phyloP scores from a whole-genome alignment of 2,329 filamentous ascomycete species.

The Fusarium staphyleae region DNA sequence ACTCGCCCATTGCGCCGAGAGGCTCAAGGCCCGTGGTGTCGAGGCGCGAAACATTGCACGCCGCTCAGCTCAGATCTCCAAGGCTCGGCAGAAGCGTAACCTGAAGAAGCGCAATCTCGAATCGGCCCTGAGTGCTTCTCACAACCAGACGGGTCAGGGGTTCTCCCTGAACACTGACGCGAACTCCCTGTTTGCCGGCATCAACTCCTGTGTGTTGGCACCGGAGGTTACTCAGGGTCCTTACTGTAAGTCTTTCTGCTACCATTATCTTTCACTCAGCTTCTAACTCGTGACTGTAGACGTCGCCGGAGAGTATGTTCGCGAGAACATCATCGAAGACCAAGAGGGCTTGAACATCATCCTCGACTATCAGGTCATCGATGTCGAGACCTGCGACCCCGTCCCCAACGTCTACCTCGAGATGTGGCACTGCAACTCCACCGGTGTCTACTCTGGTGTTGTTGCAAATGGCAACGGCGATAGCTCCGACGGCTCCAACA shows the following conservation, averaged over 20 bases:
- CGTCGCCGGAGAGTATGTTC: conserved; percentile 44
- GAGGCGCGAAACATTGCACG: conserved; percentile 54
- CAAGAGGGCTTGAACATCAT: conserved; percentile 51
- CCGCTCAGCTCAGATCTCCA: conserved; percentile 50
- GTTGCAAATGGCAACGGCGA: conserved; percentile 52
- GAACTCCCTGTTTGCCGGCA: conserved; percentile 48
- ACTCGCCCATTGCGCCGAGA: conserved; percentile 55
- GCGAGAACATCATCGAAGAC: conserved; percentile 50
- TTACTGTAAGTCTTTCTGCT: conserved; percentile 41
- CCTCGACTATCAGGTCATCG: conserved; percentile 55
- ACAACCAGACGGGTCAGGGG: conserved; percentile 48
- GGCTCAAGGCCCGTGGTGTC: conserved; percentile 56
- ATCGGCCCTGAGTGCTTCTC: conserved; percentile 43
- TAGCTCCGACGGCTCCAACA: conserved; percentile 47
- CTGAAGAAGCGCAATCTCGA: conserved; percentile 45
- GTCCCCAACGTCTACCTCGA: conserved; percentile 52
- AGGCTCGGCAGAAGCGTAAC: conserved; percentile 51
- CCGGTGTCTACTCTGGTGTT: conserved; percentile 55
- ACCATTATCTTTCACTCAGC: too few relatives aligned
- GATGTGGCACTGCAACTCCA: conserved; percentile 57
- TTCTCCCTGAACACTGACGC: conserved; percentile 44
- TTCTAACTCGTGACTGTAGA: conserved; percentile 25
- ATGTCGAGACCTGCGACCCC: conserved; percentile 53
- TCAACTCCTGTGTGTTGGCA: conserved; percentile 55
- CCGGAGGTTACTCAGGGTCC: conserved; percentile 61